Evolutionary conservation across 768 basidiomycete genomes (phyloP), one percentile per base, ranked within the genome.

Genomic region (Tricholoma furcatifolium): DNA sequence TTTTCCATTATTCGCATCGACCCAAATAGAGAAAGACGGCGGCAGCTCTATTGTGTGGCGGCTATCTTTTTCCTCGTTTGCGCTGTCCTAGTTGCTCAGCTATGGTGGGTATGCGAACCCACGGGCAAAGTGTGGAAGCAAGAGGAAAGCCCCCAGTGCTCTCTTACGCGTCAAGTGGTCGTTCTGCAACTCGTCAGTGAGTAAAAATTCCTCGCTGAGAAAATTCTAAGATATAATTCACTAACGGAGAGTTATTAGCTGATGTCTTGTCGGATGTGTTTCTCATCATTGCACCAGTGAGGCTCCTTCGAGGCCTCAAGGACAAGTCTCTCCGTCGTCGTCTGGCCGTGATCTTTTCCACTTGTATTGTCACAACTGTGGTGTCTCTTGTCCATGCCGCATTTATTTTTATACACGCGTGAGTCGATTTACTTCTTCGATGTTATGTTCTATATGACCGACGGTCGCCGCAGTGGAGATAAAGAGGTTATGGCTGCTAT

Each of bases 1-100:
- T 79, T 78, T 65, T 81, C 80, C 6, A 71, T 83, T 54, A 75
- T 81, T 47, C 77, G 81, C 34, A 71, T 82, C 59, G 76, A 77
- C 47, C 74, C 76, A 1, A 70, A 71, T 44, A 53, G 32, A 6
- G 36, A 39, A 4, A 62, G 69, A 43, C 64, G 66, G 10, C 55
- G 49, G 24, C 54, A 57, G 14, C 62, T 74, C 1, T 47, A 60
- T 11, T 62, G 62, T 49, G 53, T 77, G n/a, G 71, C 68, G 1
- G 58, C 62, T 18, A 10, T 69, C 1, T 70, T 69, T 61, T 15
- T 66, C 31, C n/a, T 65, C 40, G 68, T 69, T 24, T 59, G 61
- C 39, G 43, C 58, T 23, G 57, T 80, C 50, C 69, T 81, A 30
- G 59, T 78, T 20, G 64, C 72, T 10, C 77, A 81, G 57, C 61